Evolutionary conservation across 73 alveolate species (phyloP).

Genomic region (Halteria grandinella): DNA sequence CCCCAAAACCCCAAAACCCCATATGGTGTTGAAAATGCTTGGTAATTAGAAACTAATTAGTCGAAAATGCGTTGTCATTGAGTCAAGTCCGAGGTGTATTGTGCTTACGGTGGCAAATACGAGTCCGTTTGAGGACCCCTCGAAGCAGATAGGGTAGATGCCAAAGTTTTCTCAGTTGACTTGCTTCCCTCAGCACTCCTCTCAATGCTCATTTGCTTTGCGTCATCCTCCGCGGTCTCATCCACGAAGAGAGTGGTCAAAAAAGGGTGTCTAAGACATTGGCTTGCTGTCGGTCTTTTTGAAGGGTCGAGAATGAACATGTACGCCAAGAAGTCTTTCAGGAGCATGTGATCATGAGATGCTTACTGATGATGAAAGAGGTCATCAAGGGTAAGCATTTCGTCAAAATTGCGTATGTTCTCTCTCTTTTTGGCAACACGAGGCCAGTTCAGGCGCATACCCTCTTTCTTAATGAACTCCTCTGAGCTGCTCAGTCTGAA

Average conservation of each 20-base stretch:
- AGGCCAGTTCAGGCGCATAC: conserved; percentile 14
- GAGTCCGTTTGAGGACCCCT: no score
- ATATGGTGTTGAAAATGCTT: no score
- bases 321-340: conserved; percentile 63
- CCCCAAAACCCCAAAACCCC: no score
- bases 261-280: conserved; percentile 77
- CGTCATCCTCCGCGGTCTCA: conserved; percentile 52
- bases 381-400: conserved; percentile 19
- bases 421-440: conserved; percentile 6
- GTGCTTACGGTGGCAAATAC: no score
- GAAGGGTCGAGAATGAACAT: conserved; percentile 78
- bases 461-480: not conserved
- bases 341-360: conserved; percentile 54
- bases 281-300: conserved; percentile 71
- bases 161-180: conserved; percentile 51
- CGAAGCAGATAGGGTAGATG: no score
- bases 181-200: conserved; percentile 34
- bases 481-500: conserved; percentile 16
- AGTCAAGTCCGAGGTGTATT: no score
- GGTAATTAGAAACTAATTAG: no score
- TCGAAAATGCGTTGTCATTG: no score
- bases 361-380: not conserved
- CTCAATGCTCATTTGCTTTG: not conserved
- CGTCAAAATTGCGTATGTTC: conserved; percentile 2
- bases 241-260: conserved; percentile 57